These are phyloP conservation scores for Pseudozyma flocculosa DNA, from an alignment of 1,284 basidiomycete species.

Conservation along the genomic window DNA sequence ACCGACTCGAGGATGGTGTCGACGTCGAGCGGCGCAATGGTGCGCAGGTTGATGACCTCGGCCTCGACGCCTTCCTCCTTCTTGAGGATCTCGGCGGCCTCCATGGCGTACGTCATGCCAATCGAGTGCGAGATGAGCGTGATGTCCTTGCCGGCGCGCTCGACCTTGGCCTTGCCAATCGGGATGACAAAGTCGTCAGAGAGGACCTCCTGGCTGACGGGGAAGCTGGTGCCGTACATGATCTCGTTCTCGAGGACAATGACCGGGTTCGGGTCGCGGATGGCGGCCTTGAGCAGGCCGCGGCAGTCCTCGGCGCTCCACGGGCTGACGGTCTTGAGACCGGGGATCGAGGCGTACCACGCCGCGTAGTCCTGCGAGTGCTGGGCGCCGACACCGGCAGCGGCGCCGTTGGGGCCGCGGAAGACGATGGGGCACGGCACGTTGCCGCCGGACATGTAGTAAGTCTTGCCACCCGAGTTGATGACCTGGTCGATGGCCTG, in stretches of 20 bases:
- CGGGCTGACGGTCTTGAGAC: conserved; percentile 94
- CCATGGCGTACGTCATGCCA: conserved; percentile 59
- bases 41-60: conserved; percentile 96
- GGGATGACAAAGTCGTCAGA: conserved; percentile 88
- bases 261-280: conserved; percentile 96
- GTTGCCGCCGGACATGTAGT: conserved; percentile 99
- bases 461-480: conserved; percentile 99
- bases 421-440: conserved; percentile 97
- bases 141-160: conserved; percentile 86
- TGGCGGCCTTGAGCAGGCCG: conserved; percentile 93
- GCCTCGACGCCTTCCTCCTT: conserved; percentile 92
- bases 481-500: conserved; percentile 98
- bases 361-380: conserved; percentile 62
- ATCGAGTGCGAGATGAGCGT: conserved; percentile 84
- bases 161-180: conserved; percentile 96
- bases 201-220: conserved; percentile 89
- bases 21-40: conserved; percentile 93
- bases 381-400: conserved; percentile 87
- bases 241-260: conserved; percentile 99
- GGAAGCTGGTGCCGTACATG: conserved; percentile 95
- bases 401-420: conserved; percentile 99
- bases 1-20: conserved; percentile 92
- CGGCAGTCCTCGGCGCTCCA: conserved; percentile 98
- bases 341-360: conserved; percentile 94
- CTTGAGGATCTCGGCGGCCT: conserved; percentile 79